Conservation (phyloP, 1,284 basidiomycete genomes). For the Malassezia furfur region DNA sequence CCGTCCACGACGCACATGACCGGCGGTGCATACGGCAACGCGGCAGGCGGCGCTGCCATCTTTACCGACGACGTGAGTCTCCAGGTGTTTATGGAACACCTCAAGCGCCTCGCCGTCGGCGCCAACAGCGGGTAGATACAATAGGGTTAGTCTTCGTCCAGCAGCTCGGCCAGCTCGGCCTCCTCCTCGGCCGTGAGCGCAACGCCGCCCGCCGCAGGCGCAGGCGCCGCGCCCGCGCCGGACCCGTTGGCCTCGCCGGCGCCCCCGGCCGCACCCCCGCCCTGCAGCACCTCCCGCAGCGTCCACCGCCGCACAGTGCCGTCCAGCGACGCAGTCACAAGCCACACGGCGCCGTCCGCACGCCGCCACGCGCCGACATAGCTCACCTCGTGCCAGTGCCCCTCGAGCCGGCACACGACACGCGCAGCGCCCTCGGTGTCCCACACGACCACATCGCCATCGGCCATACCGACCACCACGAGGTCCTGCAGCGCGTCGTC, state of each 20-base stretch:
- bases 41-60: conserved; percentile 68
- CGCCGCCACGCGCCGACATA: conserved; percentile 19
- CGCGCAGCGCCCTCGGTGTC: neutral
- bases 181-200: conserved; percentile 35
- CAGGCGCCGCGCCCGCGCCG: neutral
- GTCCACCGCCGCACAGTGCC: conserved; percentile 29
- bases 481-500: neutral
- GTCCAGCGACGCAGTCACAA: conserved; percentile 27
- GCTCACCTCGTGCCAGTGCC: conserved; percentile 35
- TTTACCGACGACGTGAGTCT: conserved; percentile 86
- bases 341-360: conserved; percentile 8
- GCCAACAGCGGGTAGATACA: conserved; percentile 31
- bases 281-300: neutral
- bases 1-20: conserved; percentile 96
- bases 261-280: neutral
- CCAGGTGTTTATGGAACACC: conserved; percentile 50
- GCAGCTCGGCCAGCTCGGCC: conserved; percentile 31
- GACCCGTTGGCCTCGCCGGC: neutral
- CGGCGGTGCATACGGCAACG: conserved; percentile 54
- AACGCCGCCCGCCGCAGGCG: neutral
- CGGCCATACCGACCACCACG: neutral
- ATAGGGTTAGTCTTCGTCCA: conserved; percentile 8
- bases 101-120: conserved; percentile 48
- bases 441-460: conserved; percentile 9
- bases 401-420: conserved; percentile 17